Evolutionary conservation across 2,329 filamentous ascomycete species (phyloP).

Genomic region (Colletotrichum musae): DNA sequence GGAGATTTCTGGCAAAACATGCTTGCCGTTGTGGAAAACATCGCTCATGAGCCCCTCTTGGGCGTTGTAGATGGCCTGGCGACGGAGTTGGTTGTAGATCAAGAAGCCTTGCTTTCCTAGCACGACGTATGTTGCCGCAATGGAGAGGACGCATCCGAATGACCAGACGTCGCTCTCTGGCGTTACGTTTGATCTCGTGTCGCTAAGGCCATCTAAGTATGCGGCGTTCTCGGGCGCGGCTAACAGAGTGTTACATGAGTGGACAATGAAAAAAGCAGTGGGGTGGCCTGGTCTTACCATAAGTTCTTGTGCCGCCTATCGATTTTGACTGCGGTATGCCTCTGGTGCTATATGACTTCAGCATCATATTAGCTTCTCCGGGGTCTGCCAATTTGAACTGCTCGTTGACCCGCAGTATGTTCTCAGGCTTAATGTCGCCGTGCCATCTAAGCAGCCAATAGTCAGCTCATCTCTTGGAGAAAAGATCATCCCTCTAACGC

Average conservation of each 20-base stretch:
- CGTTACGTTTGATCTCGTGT: conserved; percentile 36
- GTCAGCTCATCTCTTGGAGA: not conserved
- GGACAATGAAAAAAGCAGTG: not conserved
- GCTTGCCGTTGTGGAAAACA: not conserved
- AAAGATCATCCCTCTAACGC: not conserved
- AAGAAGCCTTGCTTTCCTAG: conserved; percentile 44
- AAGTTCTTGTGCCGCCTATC: conserved; percentile 52
- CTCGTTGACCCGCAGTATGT: conserved; percentile 49
- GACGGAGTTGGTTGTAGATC: conserved; percentile 12
- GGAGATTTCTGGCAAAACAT: not conserved
- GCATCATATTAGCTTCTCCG: conserved; percentile 48
- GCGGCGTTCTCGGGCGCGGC: conserved; percentile 11
- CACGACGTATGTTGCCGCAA: conserved; percentile 55
- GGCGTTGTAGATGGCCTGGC: not conserved
- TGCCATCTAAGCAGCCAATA: conserved; percentile 51
- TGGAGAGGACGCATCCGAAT: conserved; percentile 55
- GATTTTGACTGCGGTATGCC: not conserved
- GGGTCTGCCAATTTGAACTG: conserved; percentile 56
- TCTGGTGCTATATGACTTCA: not conserved
- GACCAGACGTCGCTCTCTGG: conserved; percentile 58
- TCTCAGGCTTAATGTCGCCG: conserved; percentile 53
- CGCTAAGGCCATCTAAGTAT: not conserved
- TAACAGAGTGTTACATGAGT: conserved; percentile 1
- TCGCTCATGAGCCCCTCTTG: not conserved
- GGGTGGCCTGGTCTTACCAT: conserved; percentile 46